Evolutionary conservation across 2,329 filamentous ascomycete species (phyloP).

Genomic region (Colletotrichum sp.): DNA sequence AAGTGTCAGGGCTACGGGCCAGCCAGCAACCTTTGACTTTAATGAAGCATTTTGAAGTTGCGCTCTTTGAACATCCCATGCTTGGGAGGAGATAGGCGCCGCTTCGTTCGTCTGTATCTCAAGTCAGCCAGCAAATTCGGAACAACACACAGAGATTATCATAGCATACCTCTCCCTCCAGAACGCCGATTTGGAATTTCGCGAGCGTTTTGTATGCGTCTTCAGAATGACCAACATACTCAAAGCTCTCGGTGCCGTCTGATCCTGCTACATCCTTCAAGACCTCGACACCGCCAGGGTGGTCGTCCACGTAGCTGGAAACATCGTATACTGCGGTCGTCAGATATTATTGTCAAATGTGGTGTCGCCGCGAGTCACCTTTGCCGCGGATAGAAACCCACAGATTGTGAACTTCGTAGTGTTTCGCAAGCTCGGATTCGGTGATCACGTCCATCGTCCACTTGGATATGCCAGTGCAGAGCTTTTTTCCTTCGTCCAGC

Average conservation of each 20-base stretch:
- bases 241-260: constrained; percentile 11
- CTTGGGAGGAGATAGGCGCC: background rate
- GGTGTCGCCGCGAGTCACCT: background rate
- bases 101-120: background rate
- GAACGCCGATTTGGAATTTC: background rate
- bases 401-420: background rate
- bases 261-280: background rate
- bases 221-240: background rate
- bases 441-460: background rate
- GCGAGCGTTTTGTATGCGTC: background rate
- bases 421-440: background rate
- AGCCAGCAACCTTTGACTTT: no score
- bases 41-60: background rate
- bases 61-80: background rate
- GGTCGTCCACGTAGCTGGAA: background rate
- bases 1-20: background rate
- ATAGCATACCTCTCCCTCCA: background rate
- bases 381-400: background rate
- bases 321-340: background rate
- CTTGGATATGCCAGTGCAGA: no score
- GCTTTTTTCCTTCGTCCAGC: no score
- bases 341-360: background rate
- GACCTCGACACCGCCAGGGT: background rate
- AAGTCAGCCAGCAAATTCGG: background rate
- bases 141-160: no score